Base-by-base conservation (phyloP, 2,329 filamentous ascomycete species). In the Aspergillus bombycis region DNA sequence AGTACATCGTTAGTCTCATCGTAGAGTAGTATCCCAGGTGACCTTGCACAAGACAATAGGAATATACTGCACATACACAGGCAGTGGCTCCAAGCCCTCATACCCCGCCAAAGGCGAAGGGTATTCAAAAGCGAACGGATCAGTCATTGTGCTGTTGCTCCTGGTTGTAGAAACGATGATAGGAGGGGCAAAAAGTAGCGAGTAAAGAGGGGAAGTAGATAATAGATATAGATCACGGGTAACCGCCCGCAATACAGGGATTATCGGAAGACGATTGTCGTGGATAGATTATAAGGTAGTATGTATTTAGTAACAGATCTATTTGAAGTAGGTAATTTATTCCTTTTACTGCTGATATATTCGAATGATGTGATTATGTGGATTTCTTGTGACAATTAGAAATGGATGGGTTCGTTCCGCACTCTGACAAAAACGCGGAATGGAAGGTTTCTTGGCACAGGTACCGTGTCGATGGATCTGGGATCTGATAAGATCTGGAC, bases 31-130 rank as follows among this genome's bases (percentile, higher is more conserved):
- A 52, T 32, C 0, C 23, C 5, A 26, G 5, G 6, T 12, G 3
- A 19, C 19, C 52, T 9, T 34, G 0, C 26, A 8, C n/a, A 30
- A 19, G 14, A 10, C 9, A 11, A 4, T 23, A 50, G 21, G 11
- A 3, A n/a, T 41, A 9, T 12, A 54, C n/a, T 14, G 54, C 11
- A 74, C 76, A 70, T 70, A 77, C 77, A 81, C 77, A 23, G 83
- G 71, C 0, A 88, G 76, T 1, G 83, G 80, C 26, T 81, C 74
- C 2, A 79, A 75, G 58, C 79, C 77, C 65, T 84, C 80, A 63
- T 82, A 86, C 28, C 84, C 85, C 67, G 79, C 74, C 0, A 87
- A 74, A 2, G 85, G 85, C 10, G 81, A 86, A 11, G 83, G 85
- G 71, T 86, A 86, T 21, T 82, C 82, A 71, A 85, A 85, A 26